phyloP scores from a whole-genome alignment of 139 green algal species.

The Bryopsis sp. region DNA sequence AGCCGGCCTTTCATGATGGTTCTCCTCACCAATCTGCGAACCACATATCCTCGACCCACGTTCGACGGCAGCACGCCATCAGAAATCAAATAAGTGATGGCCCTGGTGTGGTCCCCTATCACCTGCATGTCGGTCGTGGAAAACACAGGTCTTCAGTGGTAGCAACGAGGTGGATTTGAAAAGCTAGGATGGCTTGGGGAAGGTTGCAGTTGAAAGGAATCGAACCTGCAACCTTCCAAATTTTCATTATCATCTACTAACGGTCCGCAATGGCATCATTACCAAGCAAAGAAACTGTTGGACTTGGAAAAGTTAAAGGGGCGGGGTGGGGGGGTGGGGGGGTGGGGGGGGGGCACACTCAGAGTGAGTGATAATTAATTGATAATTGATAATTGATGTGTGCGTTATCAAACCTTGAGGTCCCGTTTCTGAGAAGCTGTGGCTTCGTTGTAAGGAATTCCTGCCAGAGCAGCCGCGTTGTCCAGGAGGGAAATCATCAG shows the following conservation, averaged over 20 bases:
- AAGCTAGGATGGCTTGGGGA: background rate
- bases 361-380: too few relatives aligned
- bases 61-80: constrained; percentile 83
- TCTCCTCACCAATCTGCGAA: constrained; percentile 70
- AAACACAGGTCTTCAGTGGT: too few relatives aligned
- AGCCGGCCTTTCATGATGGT: constrained; percentile 73
- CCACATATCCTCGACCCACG: constrained; percentile 80
- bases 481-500: constrained; percentile 83
- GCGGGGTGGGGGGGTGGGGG: too few relatives aligned
- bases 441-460: constrained; percentile 48
- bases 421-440: constrained; percentile 36
- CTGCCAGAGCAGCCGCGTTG: constrained; percentile 53
- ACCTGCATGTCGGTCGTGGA: constrained; percentile 49
- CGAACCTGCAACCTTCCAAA: too few relatives aligned
- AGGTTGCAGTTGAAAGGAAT: background rate
- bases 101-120: constrained; percentile 75
- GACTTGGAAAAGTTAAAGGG: background rate
- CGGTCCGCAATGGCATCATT: too few relatives aligned
- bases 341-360: too few relatives aligned
- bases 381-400: too few relatives aligned
- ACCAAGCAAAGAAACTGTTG: background rate
- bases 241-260: too few relatives aligned
- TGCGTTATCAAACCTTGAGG: constrained; percentile 59
- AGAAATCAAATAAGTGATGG: constrained; percentile 75
- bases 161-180: background rate